Percentiles rank a stretch among this genome's conserved stretches.
Evolutionary conservation across 768 basidiomycete species (phyloP).

Genomic region (Kondoa subrosea): DNA sequence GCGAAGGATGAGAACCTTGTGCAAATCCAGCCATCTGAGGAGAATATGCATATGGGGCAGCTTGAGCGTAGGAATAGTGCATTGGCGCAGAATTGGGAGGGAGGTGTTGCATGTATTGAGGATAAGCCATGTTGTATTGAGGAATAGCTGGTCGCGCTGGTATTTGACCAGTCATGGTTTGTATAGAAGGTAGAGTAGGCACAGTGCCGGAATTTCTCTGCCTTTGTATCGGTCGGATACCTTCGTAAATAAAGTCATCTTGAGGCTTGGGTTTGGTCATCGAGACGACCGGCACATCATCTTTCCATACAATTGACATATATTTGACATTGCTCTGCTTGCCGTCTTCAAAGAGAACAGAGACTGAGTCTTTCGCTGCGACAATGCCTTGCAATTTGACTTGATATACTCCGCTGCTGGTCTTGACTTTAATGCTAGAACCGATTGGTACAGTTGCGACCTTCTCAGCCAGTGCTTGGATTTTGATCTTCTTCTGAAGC

Average conservation of each 20-base stretch:
- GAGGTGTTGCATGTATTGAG: not conserved
- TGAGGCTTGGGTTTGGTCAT: not conserved
- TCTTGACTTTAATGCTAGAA: conserved; percentile 65
- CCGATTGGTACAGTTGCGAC: conserved; percentile 53
- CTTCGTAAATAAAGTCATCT: not conserved
- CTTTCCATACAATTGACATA: conserved; percentile 12
- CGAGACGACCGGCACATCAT: not conserved
- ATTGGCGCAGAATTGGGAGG: not conserved
- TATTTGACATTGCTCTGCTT: conserved; percentile 12
- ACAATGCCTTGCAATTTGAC: conserved; percentile 58
- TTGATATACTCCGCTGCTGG: conserved; percentile 69
- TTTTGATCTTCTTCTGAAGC: conserved; percentile 55
- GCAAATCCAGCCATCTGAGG: no score
- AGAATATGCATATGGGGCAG: not conserved
- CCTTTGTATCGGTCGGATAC: not conserved
- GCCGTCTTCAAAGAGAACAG: conserved; percentile 49
- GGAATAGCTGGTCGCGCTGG: no score
- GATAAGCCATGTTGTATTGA: not conserved
- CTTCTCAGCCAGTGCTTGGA: conserved; percentile 53
- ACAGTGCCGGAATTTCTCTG: not conserved
- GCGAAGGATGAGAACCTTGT: no score
- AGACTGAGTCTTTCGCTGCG: conserved; percentile 52
- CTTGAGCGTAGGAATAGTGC: no score
- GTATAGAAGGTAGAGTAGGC: not conserved
- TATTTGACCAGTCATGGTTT: not conserved